phyloP scores from a whole-genome alignment of 1,139 yeast genomes.

The Suhomyces bokatorum region DNA sequence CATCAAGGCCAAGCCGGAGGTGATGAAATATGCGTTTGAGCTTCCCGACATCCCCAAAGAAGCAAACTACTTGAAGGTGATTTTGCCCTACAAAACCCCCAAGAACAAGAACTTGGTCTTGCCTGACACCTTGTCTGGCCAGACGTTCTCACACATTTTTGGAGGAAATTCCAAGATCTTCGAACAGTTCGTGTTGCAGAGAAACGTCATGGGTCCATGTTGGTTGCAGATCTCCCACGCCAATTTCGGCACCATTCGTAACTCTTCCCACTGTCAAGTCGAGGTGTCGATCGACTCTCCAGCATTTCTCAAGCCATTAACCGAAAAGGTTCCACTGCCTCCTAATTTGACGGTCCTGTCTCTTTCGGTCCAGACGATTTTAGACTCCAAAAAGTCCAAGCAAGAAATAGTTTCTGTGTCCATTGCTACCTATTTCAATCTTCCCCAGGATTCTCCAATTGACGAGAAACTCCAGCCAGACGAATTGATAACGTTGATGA shows the following conservation, averaged over 20 bases:
- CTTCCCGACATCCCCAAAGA: slow-evolving; percentile 76
- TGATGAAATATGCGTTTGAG: slow-evolving; percentile 87
- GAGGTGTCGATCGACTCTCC: slow-evolving; percentile 66
- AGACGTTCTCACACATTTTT: slow-evolving; percentile 75
- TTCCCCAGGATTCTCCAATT: slow-evolving; percentile 74
- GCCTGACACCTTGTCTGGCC: slow-evolving; percentile 71
- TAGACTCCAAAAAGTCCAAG: slow-evolving; percentile 68
- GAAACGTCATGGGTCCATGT: slow-evolving; percentile 95
- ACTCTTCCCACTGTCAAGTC: slow-evolving; percentile 78
- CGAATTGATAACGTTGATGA: slow-evolving; percentile 64
- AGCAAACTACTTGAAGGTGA: slow-evolving; percentile 75
- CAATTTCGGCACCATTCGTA: slow-evolving; percentile 58
- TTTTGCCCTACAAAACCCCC: slow-evolving; percentile 69
- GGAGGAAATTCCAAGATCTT: slow-evolving; percentile 76
- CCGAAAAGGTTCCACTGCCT: slow-evolving; percentile 53
- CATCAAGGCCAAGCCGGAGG: slow-evolving; percentile 69
- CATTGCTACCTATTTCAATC: slow-evolving; percentile 61
- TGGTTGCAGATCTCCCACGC: slow-evolving; percentile 79
- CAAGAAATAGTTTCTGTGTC: slow-evolving; percentile 90
- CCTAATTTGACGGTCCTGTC: slow-evolving; percentile 66
- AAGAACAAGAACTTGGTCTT: slow-evolving; percentile 47
- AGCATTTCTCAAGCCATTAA: slow-evolving; percentile 46
- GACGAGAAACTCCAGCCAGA: slow-evolving; percentile 55
- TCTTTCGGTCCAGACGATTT: slow-evolving; percentile 74
- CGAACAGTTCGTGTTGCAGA: slow-evolving; percentile 81